Evolutionary conservation across 768 basidiomycete genomes (phyloP).

Genomic region (Omphalotus guepiniiformis): DNA sequence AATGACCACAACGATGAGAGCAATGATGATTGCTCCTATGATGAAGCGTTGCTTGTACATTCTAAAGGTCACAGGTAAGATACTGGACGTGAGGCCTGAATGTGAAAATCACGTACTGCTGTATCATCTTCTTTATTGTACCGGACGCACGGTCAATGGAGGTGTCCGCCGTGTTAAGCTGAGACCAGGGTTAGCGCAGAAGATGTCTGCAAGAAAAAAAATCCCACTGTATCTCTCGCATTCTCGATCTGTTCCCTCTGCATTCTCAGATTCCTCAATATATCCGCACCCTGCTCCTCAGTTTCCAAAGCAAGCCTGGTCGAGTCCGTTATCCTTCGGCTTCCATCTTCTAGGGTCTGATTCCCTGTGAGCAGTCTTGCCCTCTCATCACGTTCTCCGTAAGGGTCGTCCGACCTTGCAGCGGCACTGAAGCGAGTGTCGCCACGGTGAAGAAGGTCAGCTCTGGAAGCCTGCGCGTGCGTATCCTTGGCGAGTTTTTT

Average conservation of each 20-base stretch:
- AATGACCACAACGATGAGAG: slow-evolving; percentile 72
- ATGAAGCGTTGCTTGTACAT: slow-evolving; percentile 90
- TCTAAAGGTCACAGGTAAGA: slow-evolving; percentile 34
- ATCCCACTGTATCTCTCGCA: slow-evolving; percentile 71
- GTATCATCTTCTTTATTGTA: slow-evolving; percentile 89
- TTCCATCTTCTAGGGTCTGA: slow-evolving; percentile 69
- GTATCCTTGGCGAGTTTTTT: slow-evolving; percentile 77
- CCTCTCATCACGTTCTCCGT: slow-evolving; percentile 59
- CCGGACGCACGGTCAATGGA: slow-evolving; percentile 85
- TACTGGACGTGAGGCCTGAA: neutral
- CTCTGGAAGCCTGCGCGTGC: slow-evolving; percentile 60
- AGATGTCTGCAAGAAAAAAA: neutral
- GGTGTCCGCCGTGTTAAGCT: slow-evolving; percentile 79
- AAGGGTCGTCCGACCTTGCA: slow-evolving; percentile 64
- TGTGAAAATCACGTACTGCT: slow-evolving; percentile 53
- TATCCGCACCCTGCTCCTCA: slow-evolving; percentile 87
- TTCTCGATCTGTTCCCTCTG: slow-evolving; percentile 93
- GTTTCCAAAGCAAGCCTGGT: slow-evolving; percentile 91
- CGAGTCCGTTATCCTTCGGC: slow-evolving; percentile 66
- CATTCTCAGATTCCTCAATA: slow-evolving; percentile 68
- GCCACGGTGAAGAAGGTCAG: slow-evolving; percentile 48
- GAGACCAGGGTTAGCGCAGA: neutral
- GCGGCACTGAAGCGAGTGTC: slow-evolving; percentile 11
- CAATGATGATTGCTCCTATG: slow-evolving; percentile 68
- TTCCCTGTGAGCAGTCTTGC: slow-evolving; percentile 71